Base-by-base conservation (phyloP, 1,139 yeast species). In the Suhomyces ambrosiae region DNA sequence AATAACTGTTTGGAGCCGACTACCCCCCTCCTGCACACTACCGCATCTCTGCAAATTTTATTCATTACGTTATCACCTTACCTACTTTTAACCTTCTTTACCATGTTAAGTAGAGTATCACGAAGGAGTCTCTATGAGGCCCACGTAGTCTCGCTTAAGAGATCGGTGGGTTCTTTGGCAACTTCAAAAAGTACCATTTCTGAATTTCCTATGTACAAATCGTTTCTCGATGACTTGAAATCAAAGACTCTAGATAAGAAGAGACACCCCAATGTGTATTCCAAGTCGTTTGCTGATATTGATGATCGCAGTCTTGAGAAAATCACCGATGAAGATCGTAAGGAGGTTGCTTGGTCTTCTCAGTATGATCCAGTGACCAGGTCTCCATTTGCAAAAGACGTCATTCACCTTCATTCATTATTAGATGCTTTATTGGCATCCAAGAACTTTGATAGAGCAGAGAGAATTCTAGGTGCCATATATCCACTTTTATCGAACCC, bases 401-500 rank as follows among this genome's bases (percentile, higher is more conserved):
- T 80, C 23, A 67, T 75, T 36, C 87, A 85, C 52, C 66, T 86
- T 12, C 87, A 88, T 79, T 77, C 92, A 1, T 62, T 89, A 23
- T 67, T 88, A 27, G 96, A 88, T 52, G 95, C 95, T 0, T 83
- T 94, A 48, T 58, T 90, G 26, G 76, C 80, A 31, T 74, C 86
- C 23, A 76, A 75, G 37, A 86, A 86, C 54, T 78, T 76, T 49
- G 76, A 74, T 23, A 71, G 97, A 49, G 96, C 96, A 0, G 80
- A 78, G 48, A 67, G 80, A 22, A 80, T 88, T 17, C 63, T 89
- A 31, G 62, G 67, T 29, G 81, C 87, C 2, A 67, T 79, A 33
- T 71, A 74, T 47, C 76, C 73, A 29, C 64, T 74, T 26, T 63
- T 72, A 37, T 49, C 56, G 16, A 50, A 57, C 14, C 50, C 65